phyloP scores from a whole-genome alignment of 768 basidiomycete species.

The Suillus luteus region DNA sequence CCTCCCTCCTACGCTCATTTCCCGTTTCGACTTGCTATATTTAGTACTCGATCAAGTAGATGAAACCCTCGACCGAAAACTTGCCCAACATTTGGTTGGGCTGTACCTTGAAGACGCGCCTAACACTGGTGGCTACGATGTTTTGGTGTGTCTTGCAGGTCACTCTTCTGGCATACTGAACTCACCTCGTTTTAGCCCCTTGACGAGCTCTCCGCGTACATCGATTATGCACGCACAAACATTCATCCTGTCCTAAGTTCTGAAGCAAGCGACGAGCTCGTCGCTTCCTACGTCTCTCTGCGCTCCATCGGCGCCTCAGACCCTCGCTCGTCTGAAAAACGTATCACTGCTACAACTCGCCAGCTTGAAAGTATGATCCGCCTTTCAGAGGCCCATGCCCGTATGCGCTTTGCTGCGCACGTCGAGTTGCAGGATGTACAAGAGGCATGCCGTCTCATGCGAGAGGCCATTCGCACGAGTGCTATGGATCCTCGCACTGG shows the following conservation, averaged over 20 bases:
- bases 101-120: slow-evolving; percentile 93
- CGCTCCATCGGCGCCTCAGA: slow-evolving; percentile 86
- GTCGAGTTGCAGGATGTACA: slow-evolving; percentile 87
- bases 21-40: slow-evolving; percentile 95
- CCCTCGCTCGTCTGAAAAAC: slow-evolving; percentile 82
- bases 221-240: slow-evolving; percentile 86
- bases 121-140: slow-evolving; percentile 61
- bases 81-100: slow-evolving; percentile 92
- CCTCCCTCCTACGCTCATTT: slow-evolving; percentile 95
- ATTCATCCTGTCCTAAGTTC: slow-evolving; percentile 87
- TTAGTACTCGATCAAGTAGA: slow-evolving; percentile 95
- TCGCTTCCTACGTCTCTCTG: slow-evolving; percentile 89
- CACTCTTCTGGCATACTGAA: slow-evolving; percentile 5
- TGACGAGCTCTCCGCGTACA: slow-evolving; percentile 90
- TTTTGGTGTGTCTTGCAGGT: slow-evolving; percentile 58
- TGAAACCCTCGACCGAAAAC: slow-evolving; percentile 77
- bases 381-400: slow-evolving; percentile 92
- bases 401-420: slow-evolving; percentile 89
- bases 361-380: slow-evolving; percentile 98
- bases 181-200: slow-evolving; percentile 59
- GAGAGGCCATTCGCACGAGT: slow-evolving; percentile 91
- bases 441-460: slow-evolving; percentile 94
- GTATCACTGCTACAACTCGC: slow-evolving; percentile 97
- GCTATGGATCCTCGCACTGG: slow-evolving; percentile 97
- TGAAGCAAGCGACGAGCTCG: slow-evolving; percentile 81